phyloP scores from a whole-genome alignment of 352 stramenopile species.

The Lagenidium sp. region DNA sequence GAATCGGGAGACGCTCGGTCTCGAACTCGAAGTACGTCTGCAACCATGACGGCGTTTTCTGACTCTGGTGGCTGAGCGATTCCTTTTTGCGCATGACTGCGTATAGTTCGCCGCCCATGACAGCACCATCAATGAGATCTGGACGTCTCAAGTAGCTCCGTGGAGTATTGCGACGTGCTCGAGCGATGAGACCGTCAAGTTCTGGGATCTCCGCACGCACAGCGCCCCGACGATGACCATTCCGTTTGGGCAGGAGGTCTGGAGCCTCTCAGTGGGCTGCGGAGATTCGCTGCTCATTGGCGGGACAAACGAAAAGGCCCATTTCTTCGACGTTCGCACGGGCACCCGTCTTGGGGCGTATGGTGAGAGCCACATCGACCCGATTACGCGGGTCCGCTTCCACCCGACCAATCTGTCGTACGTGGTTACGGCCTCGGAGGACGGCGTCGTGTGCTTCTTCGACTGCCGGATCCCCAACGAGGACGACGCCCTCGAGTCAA shows the following conservation, averaged over 20 bases:
- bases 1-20: constrained; percentile 52
- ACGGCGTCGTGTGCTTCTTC: constrained; percentile 88
- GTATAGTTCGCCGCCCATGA: constrained; percentile 61
- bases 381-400: constrained; percentile 84
- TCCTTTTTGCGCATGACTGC: not conserved
- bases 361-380: constrained; percentile 83
- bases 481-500: constrained; percentile 84
- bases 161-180: constrained; percentile 75
- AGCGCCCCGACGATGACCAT: constrained; percentile 46
- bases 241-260: constrained; percentile 57
- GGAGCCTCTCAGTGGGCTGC: constrained; percentile 68
- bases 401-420: constrained; percentile 66
- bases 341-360: constrained; percentile 66
- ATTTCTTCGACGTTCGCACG: constrained; percentile 77
- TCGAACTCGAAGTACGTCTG: constrained; percentile 36
- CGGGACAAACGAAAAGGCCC: constrained; percentile 64
- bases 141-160: constrained; percentile 48
- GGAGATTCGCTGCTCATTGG: constrained; percentile 68
- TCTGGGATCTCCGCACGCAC: constrained; percentile 68
- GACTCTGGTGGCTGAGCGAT: not conserved
- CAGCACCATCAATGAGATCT: constrained; percentile 76
- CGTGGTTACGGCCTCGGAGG: constrained; percentile 86
- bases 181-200: constrained; percentile 78
- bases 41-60: not conserved
- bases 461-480: constrained; percentile 77